Conservation (phyloP, 176 grass and related monocot species). For the Rhipidocladum racemiflorum region DNA sequence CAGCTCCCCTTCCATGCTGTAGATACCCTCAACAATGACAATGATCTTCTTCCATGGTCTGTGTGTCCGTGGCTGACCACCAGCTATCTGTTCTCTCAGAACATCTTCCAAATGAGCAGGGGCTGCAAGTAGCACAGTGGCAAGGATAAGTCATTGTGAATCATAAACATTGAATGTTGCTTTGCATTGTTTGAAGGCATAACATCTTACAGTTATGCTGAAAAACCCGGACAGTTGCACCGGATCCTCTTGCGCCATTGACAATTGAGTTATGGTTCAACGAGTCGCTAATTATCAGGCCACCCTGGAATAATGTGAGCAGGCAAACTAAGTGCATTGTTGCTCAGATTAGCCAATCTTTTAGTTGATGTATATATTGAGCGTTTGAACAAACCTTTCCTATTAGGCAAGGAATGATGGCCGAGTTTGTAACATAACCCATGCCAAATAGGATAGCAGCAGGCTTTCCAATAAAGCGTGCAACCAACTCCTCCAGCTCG, state of each 20-base stretch:
- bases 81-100: conserved; percentile 77
- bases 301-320: conserved; percentile 46
- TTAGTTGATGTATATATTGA: conserved; percentile 1
- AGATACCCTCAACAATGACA: conserved; percentile 88
- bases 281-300: conserved; percentile 77
- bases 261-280: conserved; percentile 89
- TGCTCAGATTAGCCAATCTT: not conserved
- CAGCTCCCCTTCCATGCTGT: conserved; percentile 89
- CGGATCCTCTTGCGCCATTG: conserved; percentile 72
- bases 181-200: not conserved
- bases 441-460: conserved; percentile 74
- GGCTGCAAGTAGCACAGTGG: conserved; percentile 29
- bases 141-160: not conserved
- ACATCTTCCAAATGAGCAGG: conserved; percentile 86
- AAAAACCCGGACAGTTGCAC: conserved; percentile 75
- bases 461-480: conserved; percentile 76
- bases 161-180: not conserved
- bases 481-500: conserved; percentile 63
- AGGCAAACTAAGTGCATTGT: not conserved
- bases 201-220: conserved; percentile 73
- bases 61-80: conserved; percentile 70
- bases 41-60: conserved; percentile 89
- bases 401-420: conserved; percentile 64
- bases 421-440: conserved; percentile 85
- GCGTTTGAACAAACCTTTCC: conserved; percentile 57